phyloP scores from a whole-genome alignment of 495 filamentous ascomycete genomes.

The Daldinia caldariorum region DNA sequence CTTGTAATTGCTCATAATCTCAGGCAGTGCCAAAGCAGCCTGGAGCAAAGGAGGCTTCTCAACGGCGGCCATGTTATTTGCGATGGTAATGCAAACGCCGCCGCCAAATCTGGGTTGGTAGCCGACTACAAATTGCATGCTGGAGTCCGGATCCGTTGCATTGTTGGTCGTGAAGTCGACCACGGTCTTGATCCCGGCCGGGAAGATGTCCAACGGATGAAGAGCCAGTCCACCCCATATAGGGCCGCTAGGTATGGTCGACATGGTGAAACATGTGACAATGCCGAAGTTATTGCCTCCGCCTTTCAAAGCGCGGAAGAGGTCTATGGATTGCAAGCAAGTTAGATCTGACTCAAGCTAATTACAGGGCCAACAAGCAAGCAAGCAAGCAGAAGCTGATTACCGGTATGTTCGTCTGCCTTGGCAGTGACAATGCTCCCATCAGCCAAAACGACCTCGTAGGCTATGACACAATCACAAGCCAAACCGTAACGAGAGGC shows the following conservation, averaged over 20 bases:
- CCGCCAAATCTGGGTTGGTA: constrained; percentile 19
- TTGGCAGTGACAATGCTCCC: constrained; percentile 59
- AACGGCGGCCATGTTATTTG: no score
- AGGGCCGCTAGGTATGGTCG: constrained; percentile 27
- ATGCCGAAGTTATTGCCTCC: constrained; percentile 64
- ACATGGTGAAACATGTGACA: constrained; percentile 60
- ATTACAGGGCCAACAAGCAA: no score
- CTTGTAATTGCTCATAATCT: no score
- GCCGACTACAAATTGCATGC: no score
- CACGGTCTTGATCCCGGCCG: constrained; percentile 35
- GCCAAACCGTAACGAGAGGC: constrained; percentile 59
- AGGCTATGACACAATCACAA: constrained; percentile 55
- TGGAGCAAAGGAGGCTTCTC: no score
- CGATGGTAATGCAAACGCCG: constrained; percentile 17
- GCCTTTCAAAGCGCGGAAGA: constrained; percentile 63
- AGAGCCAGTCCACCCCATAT: constrained; percentile 40
- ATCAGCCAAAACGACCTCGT: constrained; percentile 59
- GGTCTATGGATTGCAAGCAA: no score
- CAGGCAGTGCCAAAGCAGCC: no score
- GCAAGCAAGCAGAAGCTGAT: no score
- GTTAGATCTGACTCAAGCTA: no score
- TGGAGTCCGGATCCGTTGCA: constrained; percentile 15
- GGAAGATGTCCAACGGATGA: background rate
- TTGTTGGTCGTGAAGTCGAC: constrained; percentile 42
- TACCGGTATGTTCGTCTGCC: constrained; percentile 42